Evolutionary conservation across 2,329 filamentous ascomycete species (phyloP).

Genomic region (Penicillium sp.): DNA sequence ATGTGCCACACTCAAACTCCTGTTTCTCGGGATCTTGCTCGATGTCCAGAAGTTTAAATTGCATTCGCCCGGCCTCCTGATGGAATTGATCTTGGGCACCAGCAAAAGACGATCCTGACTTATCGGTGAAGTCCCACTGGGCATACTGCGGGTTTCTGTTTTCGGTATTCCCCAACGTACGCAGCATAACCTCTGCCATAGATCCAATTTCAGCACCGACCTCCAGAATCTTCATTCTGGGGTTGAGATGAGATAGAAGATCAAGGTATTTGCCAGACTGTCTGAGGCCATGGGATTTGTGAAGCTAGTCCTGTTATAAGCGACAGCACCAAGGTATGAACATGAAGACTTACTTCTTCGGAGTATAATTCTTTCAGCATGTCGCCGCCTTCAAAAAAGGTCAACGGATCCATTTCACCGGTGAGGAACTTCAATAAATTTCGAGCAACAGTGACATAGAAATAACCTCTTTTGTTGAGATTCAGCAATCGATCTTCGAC

Average conservation of each 20-base stretch:
- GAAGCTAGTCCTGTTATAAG: not conserved
- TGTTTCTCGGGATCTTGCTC: constrained; percentile 19
- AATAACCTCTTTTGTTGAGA: not conserved
- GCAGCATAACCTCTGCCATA: not conserved
- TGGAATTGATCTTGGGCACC: constrained; percentile 10
- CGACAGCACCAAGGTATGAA: not conserved
- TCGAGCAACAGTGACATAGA: not conserved
- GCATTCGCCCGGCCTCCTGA: constrained; percentile 10
- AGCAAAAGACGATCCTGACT: constrained; percentile 16
- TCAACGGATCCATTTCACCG: constrained; percentile 2
- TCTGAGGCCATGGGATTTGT: not conserved
- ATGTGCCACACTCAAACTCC: constrained; percentile 18
- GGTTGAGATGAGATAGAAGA: constrained; percentile 13
- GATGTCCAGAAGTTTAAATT: constrained; percentile 16
- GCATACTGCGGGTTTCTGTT: not conserved
- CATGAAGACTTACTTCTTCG: constrained; percentile 5
- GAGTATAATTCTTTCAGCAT: constrained; percentile 4
- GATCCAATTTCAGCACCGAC: constrained; percentile 16
- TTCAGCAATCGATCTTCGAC: not conserved
- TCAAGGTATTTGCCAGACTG: not conserved
- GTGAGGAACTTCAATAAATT: not conserved
- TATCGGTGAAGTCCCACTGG: constrained; percentile 16
- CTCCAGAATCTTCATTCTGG: constrained; percentile 15
- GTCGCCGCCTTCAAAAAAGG: not conserved
- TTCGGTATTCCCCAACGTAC: not conserved